phyloP scores from a whole-genome alignment of 768 basidiomycete species.

The Kwoniella shandongensis region DNA sequence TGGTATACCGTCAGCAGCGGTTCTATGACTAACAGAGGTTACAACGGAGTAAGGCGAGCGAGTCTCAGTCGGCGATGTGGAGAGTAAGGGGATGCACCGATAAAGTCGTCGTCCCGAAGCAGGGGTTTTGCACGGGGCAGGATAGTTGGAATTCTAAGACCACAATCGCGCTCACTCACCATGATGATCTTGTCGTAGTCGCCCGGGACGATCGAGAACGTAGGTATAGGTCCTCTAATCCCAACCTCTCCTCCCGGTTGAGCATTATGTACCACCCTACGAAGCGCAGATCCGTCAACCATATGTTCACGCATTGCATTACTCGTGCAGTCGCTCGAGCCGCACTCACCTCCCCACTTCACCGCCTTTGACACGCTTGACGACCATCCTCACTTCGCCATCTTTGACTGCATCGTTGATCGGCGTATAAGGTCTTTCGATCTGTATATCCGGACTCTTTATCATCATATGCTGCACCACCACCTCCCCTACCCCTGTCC shows the following conservation, averaged over 20 bases:
- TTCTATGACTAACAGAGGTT: no score
- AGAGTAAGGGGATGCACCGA: no score
- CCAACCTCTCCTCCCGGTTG: constrained; percentile 40
- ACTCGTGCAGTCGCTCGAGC: no score
- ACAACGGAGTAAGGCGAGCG: background rate
- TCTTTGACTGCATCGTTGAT: constrained; percentile 43
- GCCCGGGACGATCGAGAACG: constrained; percentile 32
- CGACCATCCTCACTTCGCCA: constrained; percentile 40
- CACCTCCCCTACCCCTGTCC: constrained; percentile 19
- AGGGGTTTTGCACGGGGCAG: no score
- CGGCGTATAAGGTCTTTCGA: constrained; percentile 51
- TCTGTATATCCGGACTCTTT: constrained; percentile 48
- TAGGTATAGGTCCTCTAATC: constrained; percentile 47
- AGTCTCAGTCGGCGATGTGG: no score
- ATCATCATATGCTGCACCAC: constrained; percentile 50
- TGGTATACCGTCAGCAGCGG: constrained; percentile 7
- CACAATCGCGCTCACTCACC: constrained; percentile 26
- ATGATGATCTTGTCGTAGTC: constrained; percentile 46
- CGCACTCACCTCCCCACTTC: constrained; percentile 51
- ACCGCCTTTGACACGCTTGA: constrained; percentile 50
- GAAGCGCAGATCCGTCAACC: no score
- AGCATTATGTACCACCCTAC: constrained; percentile 37
- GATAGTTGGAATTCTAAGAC: no score
- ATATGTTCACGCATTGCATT: no score
- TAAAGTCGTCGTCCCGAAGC: no score